These are phyloP conservation scores for Francoa sonchifolia DNA, from an alignment of 441 rosid species.

Conservation along the genomic window DNA sequence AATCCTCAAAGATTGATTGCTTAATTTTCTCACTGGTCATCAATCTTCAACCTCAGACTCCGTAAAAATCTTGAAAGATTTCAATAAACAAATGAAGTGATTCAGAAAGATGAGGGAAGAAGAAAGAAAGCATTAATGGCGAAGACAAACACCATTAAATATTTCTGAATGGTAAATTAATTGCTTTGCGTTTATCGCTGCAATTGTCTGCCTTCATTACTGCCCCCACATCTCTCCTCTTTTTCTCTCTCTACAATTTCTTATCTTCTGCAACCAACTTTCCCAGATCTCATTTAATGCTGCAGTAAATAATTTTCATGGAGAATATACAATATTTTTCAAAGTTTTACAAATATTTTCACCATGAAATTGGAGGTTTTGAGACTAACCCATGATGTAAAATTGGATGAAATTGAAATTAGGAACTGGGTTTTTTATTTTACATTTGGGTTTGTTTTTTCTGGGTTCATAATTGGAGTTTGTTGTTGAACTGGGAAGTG, in stretches of 20 bases:
- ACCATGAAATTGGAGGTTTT: constrained; percentile 9
- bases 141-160: constrained; percentile 44
- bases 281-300: constrained; percentile 42
- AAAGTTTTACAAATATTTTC: constrained; percentile 12
- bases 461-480: constrained; percentile 19
- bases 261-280: constrained; percentile 29
- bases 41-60: too few species aligned
- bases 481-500: constrained; percentile 26
- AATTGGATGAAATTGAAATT: constrained; percentile 7
- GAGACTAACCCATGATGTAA: constrained; percentile 5
- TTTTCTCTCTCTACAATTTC: constrained; percentile 19
- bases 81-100: too few species aligned
- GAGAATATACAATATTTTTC: constrained; percentile 7
- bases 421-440: constrained; percentile 2
- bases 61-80: too few species aligned
- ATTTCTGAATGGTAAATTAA: constrained; percentile 24
- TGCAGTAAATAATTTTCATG: constrained; percentile 12
- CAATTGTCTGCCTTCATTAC: constrained; percentile 33
- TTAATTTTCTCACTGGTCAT: too few species aligned
- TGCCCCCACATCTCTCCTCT: constrained; percentile 8
- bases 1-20: too few species aligned
- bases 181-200: constrained; percentile 41
- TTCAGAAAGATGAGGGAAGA: constrained; percentile 9
- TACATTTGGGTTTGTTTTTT: background rate
- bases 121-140: constrained; percentile 36